A percentile compares a stretch with the other conserved stretches of the same genome.
phyloP scores from a whole-genome alignment of 352 stramenopile genomes.

The Globisporangium echinulatum region DNA sequence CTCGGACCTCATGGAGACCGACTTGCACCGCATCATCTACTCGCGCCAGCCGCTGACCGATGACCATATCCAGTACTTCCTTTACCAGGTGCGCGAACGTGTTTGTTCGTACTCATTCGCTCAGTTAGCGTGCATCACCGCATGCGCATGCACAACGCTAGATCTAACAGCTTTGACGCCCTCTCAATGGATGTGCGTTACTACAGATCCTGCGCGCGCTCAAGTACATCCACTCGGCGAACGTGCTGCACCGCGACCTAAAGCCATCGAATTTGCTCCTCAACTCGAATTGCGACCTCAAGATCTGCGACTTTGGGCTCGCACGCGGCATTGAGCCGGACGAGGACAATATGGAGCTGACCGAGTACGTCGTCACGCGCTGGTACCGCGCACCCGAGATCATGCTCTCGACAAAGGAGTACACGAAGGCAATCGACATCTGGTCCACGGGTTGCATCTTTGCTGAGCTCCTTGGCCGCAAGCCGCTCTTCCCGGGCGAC shows the following conservation, averaged over 20 bases:
- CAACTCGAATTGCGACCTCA: conserved; percentile 91
- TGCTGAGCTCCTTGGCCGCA: conserved; percentile 86
- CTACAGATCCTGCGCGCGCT: conserved; percentile 92
- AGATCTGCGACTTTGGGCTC: conserved; percentile 91
- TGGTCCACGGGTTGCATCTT: conserved; percentile 95
- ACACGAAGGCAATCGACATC: conserved; percentile 96
- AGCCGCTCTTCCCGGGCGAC: conserved; percentile 91
- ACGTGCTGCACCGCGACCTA: conserved; percentile 94
- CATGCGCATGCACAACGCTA: too few species aligned
- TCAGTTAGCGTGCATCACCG: too few species aligned
- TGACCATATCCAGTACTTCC: conserved; percentile 92
- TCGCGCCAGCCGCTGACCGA: conserved; percentile 90
- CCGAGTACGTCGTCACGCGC: conserved; percentile 93
- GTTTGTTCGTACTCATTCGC: too few species aligned
- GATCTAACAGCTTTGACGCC: too few species aligned
- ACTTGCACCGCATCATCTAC: conserved; percentile 98
- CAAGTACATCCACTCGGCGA: conserved; percentile 92
- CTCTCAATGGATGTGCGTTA: too few species aligned
- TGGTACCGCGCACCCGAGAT: conserved; percentile 91
- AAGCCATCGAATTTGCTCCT: conserved; percentile 98
- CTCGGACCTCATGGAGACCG: conserved; percentile 97
- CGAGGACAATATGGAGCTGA: conserved; percentile 52
- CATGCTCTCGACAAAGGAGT: conserved; percentile 95
- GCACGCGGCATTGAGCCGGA: conserved; percentile 49
- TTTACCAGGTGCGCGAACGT: conserved; percentile 68